Conservation (phyloP, 2,329 filamentous ascomycete genomes). For the Cryphonectria radicalis region DNA sequence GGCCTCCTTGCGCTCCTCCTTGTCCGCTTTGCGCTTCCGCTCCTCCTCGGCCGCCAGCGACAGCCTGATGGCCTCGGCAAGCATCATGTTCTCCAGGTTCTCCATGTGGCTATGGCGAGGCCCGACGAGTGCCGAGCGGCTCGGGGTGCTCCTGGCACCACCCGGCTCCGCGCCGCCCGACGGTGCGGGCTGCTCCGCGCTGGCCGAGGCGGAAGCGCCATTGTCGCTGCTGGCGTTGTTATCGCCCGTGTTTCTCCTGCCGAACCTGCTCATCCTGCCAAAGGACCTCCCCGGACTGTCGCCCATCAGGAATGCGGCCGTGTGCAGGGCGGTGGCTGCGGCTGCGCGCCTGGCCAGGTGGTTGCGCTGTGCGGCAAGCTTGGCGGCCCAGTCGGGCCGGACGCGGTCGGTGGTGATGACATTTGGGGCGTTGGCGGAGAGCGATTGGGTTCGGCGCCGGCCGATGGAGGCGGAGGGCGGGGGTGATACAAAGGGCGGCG, state of each 20-base stretch:
- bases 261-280: slow-evolving; percentile 56
- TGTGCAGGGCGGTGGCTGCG: slow-evolving; percentile 91
- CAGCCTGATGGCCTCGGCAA: slow-evolving; percentile 91
- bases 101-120: slow-evolving; percentile 64
- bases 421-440: slow-evolving; percentile 81
- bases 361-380: slow-evolving; percentile 80
- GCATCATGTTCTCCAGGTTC: slow-evolving; percentile 97
- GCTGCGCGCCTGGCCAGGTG: slow-evolving; percentile 86
- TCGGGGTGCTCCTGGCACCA: slow-evolving; percentile 39
- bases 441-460: slow-evolving; percentile 56
- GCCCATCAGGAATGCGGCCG: slow-evolving; percentile 89
- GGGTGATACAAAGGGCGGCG: slow-evolving; percentile 40
- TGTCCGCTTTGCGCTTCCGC: slow-evolving; percentile 82
- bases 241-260: slow-evolving; percentile 57
- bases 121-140: slow-evolving; percentile 32
- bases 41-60: slow-evolving; percentile 94
- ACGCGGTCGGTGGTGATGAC: slow-evolving; percentile 93
- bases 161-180: slow-evolving; percentile 41
- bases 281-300: slow-evolving; percentile 60
- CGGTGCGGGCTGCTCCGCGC: slow-evolving; percentile 29
- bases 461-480: slow-evolving; percentile 40
- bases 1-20: slow-evolving; percentile 77
- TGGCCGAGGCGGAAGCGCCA: slow-evolving; percentile 36
- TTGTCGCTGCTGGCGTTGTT: slow-evolving; percentile 36
- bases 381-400: slow-evolving; percentile 92